Conservation (phyloP, 1,284 basidiomycete species). For the Agroathelia rolfsii region DNA sequence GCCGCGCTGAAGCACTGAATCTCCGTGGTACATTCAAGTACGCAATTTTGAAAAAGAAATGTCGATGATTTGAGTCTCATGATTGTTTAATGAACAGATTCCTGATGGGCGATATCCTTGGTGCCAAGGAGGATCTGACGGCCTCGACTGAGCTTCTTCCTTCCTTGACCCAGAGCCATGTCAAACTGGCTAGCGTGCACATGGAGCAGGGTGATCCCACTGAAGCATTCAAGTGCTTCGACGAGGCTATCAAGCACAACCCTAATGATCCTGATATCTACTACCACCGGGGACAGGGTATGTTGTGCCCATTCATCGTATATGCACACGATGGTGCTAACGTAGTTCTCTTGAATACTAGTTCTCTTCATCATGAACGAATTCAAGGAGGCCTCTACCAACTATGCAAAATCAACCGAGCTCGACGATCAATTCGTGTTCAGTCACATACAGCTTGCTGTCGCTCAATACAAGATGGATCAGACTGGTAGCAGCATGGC, state of each 20-base stretch:
- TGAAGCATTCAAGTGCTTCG: conserved; percentile 86
- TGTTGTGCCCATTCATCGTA: conserved; percentile 11
- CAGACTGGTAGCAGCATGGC: conserved; percentile 77
- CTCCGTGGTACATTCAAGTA: conserved; percentile 93
- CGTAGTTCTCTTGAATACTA: conserved; percentile 18
- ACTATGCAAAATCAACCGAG: conserved; percentile 84
- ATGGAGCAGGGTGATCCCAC: conserved; percentile 88
- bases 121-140: conserved; percentile 82
- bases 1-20: conserved; percentile 86
- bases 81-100: conserved; percentile 67
- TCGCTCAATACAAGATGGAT: conserved; percentile 91
- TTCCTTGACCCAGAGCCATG: conserved; percentile 80
- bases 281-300: conserved; percentile 97
- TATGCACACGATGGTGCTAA: conserved; percentile 1
- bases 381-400: conserved; percentile 76
- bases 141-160: conserved; percentile 70
- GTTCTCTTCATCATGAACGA: conserved; percentile 96
- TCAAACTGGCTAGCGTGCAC: conserved; percentile 95
- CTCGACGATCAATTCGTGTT: conserved; percentile 86
- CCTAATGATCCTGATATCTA: conserved; percentile 90
- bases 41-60: no score
- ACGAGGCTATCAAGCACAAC: conserved; percentile 80
- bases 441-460: conserved; percentile 93
- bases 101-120: conserved; percentile 76
- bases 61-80: no score